Evolutionary conservation across 2,329 filamentous ascomycete species (phyloP), one percentile per base, ranked within the genome.

Genomic region (Parasarocladium wereldwijsianum): DNA sequence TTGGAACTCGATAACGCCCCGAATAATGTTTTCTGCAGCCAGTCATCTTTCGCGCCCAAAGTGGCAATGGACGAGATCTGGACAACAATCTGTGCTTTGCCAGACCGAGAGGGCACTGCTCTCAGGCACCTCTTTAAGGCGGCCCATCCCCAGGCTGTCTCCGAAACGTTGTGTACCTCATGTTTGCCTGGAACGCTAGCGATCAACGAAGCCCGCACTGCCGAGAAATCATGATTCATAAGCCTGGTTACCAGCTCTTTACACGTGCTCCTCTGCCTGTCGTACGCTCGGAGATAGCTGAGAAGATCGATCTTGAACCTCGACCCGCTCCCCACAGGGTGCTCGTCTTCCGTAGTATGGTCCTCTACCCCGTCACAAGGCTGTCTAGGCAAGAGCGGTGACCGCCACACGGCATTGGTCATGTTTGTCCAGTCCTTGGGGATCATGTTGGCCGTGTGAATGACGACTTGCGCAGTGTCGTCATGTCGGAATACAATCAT

Each of bases 391-490:
- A 93, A 66, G 2, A 69, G 46, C 1, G 82, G 82, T 0, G 82
- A 87, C 29, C 57, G 62, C 85, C 85, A 93, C 5, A 81, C 68
- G 2, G 72, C 83, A 48, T 93, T 84, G 1, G 76, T 80, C 79
- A 93, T 81, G 41, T 90, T 90, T 2, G 62, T 67, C 85, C 85
- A 93, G 49, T 93, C 85, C 32, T 76, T 73, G 4, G 64, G 46
- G n/a, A 93, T 87, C 77, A 93, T 84, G 42, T 93, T 93, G 12
- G 85, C 83, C 0, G 85, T 93, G 42, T 92, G 82, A 17, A 93
- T 85, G 33, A 92, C 54, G 5, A 93, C 58, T 51, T 92, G 79
- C 1, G 77, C 80, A 0, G 64, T 70, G 37, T 78, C 72, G 45
- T 93, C 83, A 47, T 80, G 74, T 5, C 80, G 68, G 36, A 93